Evolutionary conservation across 2,329 filamentous ascomycete species (phyloP), one percentile per base, ranked within the genome.

Genomic region (Cladosporium velox): DNA sequence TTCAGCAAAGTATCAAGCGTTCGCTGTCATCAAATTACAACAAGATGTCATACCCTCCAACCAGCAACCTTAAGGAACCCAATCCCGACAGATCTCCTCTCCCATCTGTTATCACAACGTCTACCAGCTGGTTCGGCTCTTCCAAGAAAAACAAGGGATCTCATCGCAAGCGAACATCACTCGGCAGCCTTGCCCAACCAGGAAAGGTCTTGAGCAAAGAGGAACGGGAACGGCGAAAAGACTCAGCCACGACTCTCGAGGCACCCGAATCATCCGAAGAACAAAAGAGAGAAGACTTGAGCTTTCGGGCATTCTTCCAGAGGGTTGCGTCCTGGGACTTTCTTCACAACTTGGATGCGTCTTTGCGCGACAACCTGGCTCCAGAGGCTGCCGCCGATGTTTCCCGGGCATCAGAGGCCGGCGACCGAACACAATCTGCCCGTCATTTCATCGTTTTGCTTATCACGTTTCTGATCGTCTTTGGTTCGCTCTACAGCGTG

Each of bases 391-490:
- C 57, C 44, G 24, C 49, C 30, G 41, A 21, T 18, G 24, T 57
- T 30, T 30, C 32, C 14, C 5, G 49, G 11, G 34, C 21, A 21
- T n/a, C 30, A 15, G 26, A 44, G 15, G 21, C 32, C 8, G 24
- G 47, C 26, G 30, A 41, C 41, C 21, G 47, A 15, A 32, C 32
- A 30, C 47, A 18, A 26, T 34, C 32, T 38, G 49, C 49, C 11
- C 65, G 59, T 35, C 59, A 49, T 62, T 10, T 67, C 54, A 66
- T 72, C 51, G 26, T 65, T 52, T 52, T 69, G 11, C 18, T 70
- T 47, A 69, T 71, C 34, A 54, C 68, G 24, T 65, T 73, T 59
- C 44, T 72, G 55, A 59, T 74, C 60, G 70, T 71, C 49, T 71
- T 73, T 59, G 71, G 73, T n/a, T 34, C 66, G 5, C 47, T 72